Evolutionary conservation across 1,139 yeast genomes (phyloP).

Genomic region (Magnusiomyces paraingens): DNA sequence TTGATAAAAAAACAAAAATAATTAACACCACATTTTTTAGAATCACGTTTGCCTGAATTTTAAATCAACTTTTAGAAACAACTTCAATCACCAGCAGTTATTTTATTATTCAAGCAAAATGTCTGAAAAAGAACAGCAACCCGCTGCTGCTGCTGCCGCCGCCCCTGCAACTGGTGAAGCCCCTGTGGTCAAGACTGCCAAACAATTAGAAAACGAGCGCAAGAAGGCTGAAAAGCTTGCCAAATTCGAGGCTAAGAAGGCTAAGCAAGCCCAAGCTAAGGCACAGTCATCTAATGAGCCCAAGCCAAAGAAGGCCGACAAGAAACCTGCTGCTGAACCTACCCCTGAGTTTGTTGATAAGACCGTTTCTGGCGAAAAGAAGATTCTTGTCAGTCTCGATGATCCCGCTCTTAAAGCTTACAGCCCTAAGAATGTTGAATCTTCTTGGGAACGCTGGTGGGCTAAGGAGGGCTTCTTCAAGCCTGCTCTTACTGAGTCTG

Average conservation of each 20-base stretch:
- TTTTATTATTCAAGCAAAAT: conserved; percentile 13
- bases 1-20: neutral
- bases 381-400: conserved; percentile 72
- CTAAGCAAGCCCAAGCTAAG: conserved; percentile 52
- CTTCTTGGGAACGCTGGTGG: conserved; percentile 99
- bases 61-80: neutral
- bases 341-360: conserved; percentile 76
- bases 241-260: conserved; percentile 89
- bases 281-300: conserved; percentile 37
- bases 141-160: conserved; percentile 14
- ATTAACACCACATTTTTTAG: neutral
- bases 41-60: neutral
- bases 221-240: conserved; percentile 97
- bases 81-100: neutral
- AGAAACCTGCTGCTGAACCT: conserved; percentile 66
- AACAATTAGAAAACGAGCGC: conserved; percentile 74
- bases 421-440: conserved; percentile 86
- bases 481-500: conserved; percentile 76
- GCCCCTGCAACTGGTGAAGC: conserved; percentile 18
- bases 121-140: conserved; percentile 19
- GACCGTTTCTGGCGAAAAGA: conserved; percentile 87
- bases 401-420: conserved; percentile 93
- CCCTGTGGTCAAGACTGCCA: conserved; percentile 34
- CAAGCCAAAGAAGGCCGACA: conserved; percentile 50
- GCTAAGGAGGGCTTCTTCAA: conserved; percentile 76